Base-by-base conservation (phyloP, 768 basidiomycete genomes). In the Leccinum longicurvipes region DNA sequence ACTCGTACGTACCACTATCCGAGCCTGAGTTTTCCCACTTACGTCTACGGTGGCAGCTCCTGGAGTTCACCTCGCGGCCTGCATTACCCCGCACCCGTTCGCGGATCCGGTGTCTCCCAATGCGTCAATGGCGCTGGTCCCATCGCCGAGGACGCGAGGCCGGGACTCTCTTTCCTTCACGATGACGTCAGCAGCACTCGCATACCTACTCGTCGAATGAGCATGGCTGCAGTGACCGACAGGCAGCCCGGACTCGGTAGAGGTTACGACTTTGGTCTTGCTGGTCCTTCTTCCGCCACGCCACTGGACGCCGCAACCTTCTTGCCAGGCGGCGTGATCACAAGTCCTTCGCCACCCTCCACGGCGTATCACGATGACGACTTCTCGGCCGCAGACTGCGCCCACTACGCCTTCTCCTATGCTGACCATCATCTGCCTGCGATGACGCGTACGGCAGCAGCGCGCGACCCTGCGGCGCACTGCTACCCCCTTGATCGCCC, bases 141-240 rank as follows among this genome's bases (percentile, higher is more conserved):
- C 54, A 62, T 68, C 32, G 48, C 67, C 60, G 62, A 69, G 60
- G 60, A 60, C 59, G 63, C 54, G 66, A 67, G 66, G 60, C 47
- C 57, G 36, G 60, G 47, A 15, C 59, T 59, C 36, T 27, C 60
- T 54, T 17, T 50, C 8, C 53, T 54, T 44, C 58, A 48, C 51
- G 53, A 58, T 68, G 68, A 67, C 60, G 60, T 65, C 65, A 67
- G 47, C 46, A 67, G 47, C 47, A 6, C 28, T 19, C 58, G 58
- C 25, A 34, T 56, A 49, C 58, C 53, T 44, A 48, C 41, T 21
- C 66, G 59, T 56, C 50, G 55, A 45, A 58, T 57, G 46, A 67
- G 50, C 56, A 54, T 61, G 53, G 56, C n/a, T 19, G 39, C 24
- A 17, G 32, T 53, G 4, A 34, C 56, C n/a, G 61, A 60, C 55